Evolutionary conservation across 768 basidiomycete genomes (phyloP).

Genomic region (Auricularia auricula-judae): DNA sequence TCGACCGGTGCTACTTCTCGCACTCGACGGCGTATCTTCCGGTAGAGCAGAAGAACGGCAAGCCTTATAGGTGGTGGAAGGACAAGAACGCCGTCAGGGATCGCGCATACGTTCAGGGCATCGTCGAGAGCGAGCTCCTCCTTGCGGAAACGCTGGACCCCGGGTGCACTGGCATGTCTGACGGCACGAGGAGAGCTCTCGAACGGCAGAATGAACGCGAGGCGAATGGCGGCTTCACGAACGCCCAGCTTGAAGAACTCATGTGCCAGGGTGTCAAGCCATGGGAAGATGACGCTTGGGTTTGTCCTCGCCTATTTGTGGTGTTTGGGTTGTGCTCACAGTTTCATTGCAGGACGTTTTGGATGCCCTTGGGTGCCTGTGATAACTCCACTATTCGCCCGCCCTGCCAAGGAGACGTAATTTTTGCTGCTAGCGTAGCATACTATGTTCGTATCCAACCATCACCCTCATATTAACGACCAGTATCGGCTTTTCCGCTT

Average conservation of each 20-base stretch:
- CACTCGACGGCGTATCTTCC: neutral
- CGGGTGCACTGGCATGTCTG: neutral
- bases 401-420: too few species aligned
- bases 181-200: neutral
- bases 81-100: neutral
- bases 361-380: neutral
- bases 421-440: too few species aligned
- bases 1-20: conserved; percentile 1
- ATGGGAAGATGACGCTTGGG: conserved; percentile 34
- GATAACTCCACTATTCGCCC: too few species aligned
- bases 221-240: conserved; percentile 23
- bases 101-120: neutral
- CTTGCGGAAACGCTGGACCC: neutral
- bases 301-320: conserved; percentile 11
- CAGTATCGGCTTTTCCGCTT: too few species aligned
- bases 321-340: neutral
- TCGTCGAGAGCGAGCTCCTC: neutral
- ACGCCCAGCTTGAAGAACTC: conserved; percentile 24
- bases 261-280: conserved; percentile 30
- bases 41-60: neutral
- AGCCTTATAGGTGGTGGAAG: neutral
- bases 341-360: neutral
- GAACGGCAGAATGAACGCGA: conserved; percentile 9
- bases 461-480: too few species aligned
- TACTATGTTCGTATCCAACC: too few species aligned